Evolutionary conservation across 768 basidiomycete genomes (phyloP), one percentile per base, ranked within the genome.

Genomic region (Hypholoma fasciculare): DNA sequence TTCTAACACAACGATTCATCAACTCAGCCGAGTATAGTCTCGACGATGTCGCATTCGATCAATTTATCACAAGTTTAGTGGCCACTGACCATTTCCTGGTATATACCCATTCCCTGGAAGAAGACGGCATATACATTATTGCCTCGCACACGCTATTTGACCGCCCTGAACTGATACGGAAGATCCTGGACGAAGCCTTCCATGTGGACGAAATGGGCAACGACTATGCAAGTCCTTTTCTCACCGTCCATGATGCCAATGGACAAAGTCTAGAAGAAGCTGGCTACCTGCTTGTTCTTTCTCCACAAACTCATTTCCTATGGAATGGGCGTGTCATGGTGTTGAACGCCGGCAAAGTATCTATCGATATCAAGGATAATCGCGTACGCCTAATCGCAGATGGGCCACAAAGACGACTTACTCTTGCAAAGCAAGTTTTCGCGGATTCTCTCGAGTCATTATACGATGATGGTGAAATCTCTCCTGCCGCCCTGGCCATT

Each of bases 351-450:
- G 85, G 89, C 13, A 87, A 78, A 65, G 78, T 94, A 61, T 89
- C 94, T n/a, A 75, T 96, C 20, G 90, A 90, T 56, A 76, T 92
- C 57, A 88, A 88, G 65, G 95, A 96, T 61, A 86, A 90, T 62
- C 86, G 94, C n/a, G 84, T 94, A n/a, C 86, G 95, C 20, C 78
- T 99, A 26, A 84, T 98, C 54, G 92, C 96, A 7, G 94, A 97
- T 67, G 96, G 96, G 9, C 86, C 95, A 0, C 86, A 88, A 61
- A 82, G 84, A 20, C 86, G 91, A 9, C 79, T 99, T 34, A 78
- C 78, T 13, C 64, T 86, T 20, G 91, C 94, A 19, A 96, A 95
- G 69, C 84, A 90, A 48, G 78, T 82, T 40, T 96, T 98, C 67
- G 69, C 74, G 9, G 87, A 90, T 40, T 76, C 82, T 9, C 84